Percentiles rank a stretch among this genome's conserved stretches.
These are phyloP conservation scores for Sanghuangporus weigelae DNA, from an alignment of 1,284 basidiomycete species.

Conservation along the genomic window DNA sequence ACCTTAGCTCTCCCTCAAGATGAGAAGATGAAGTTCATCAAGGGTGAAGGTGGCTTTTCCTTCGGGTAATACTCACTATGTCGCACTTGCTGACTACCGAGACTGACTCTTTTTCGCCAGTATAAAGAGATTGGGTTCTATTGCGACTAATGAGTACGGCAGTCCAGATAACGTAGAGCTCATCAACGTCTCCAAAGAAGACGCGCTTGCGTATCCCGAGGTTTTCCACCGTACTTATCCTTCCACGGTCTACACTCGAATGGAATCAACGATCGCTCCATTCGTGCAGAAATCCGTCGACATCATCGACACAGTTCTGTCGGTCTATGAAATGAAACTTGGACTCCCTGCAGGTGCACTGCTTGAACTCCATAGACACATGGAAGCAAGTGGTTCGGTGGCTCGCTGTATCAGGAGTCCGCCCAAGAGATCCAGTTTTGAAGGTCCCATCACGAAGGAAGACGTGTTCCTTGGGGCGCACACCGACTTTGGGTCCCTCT, in stretches of 20 bases:
- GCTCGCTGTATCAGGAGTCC: constrained; percentile 52
- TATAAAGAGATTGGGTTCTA: constrained; percentile 62
- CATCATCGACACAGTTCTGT: constrained; percentile 49
- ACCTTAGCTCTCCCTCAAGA: constrained; percentile 53
- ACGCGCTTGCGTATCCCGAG: constrained; percentile 51
- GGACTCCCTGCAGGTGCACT: constrained; percentile 50
- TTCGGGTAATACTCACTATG: constrained; percentile 45
- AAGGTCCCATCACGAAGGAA: constrained; percentile 1
- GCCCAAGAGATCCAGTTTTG: constrained; percentile 24
- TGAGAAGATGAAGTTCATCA: constrained; percentile 61
- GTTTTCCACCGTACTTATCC: constrained; percentile 52
- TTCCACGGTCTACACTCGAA: constrained; percentile 42
- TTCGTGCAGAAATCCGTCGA: constrained; percentile 55
- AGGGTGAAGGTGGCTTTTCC: constrained; percentile 57
- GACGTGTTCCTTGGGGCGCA: constrained; percentile 43
- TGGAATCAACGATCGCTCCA: constrained; percentile 44
- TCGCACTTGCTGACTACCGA: not conserved
- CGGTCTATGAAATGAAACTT: constrained; percentile 52
- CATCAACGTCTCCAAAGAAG: constrained; percentile 64
- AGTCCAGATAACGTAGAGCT: constrained; percentile 54
- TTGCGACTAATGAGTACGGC: constrained; percentile 58
- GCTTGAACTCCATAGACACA: constrained; percentile 37
- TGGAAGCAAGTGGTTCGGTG: constrained; percentile 54
- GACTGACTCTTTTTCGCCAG: constrained; percentile 22
- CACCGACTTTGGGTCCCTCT: constrained; percentile 45